Percentiles rank a stretch among this genome's conserved stretches.
Conservation (phyloP, 2,329 filamentous ascomycete species). For the Neofusicoccum parvum region DNA sequence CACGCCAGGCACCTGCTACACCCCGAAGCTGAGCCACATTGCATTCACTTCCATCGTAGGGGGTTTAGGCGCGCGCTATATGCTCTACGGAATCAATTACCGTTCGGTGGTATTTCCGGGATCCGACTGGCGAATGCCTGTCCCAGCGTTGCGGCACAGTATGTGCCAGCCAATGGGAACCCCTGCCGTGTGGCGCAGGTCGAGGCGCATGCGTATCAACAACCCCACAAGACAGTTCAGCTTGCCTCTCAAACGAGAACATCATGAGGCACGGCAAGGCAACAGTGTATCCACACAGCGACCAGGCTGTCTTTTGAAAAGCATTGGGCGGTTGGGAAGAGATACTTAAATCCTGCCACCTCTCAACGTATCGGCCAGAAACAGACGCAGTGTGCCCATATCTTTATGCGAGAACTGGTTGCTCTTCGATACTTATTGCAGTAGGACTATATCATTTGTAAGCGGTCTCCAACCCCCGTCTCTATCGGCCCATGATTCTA, state of each 20-base stretch:
- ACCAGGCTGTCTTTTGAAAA: background rate
- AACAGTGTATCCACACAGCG: background rate
- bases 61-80: background rate
- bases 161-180: background rate
- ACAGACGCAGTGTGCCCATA: too few relatives aligned
- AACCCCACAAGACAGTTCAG: background rate
- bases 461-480: background rate
- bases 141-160: background rate
- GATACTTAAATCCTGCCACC: background rate
- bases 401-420: too few relatives aligned
- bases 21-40: too few relatives aligned
- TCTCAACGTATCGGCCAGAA: too few relatives aligned
- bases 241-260: background rate
- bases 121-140: background rate
- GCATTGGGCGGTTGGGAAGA: background rate
- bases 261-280: conserved; percentile 7
- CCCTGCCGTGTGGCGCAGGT: conserved; percentile 1
- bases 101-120: background rate
- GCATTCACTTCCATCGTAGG: too few relatives aligned
- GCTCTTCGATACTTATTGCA: too few relatives aligned
- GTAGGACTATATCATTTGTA: background rate
- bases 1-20: too few relatives aligned
- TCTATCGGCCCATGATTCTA: background rate
- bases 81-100: background rate
- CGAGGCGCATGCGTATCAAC: background rate